A percentile compares a stretch with the other conserved stretches of the same genome.
Evolutionary conservation across 352 stramenopile genomes (phyloP).

Genomic region (Chrysophaeum taylorii): DNA sequence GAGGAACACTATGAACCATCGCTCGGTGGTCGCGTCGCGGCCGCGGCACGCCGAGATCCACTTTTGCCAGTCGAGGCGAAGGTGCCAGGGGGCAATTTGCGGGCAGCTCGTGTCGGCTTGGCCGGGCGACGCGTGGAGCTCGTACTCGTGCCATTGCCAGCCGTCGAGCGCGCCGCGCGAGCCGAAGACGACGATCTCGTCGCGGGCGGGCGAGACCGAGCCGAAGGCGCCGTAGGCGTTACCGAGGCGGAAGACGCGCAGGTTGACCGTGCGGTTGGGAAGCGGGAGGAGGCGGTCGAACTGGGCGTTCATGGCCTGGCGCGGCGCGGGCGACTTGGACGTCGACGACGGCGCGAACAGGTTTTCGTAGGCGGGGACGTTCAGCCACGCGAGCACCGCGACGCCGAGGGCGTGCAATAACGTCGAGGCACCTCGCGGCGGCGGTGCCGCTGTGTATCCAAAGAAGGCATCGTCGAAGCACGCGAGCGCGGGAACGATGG

Average conservation of each 20-base stretch:
- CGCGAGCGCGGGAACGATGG: conserved; percentile 42
- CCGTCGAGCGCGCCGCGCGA: conserved; percentile 24
- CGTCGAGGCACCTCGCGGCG: conserved; percentile 23
- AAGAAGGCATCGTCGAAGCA: conserved; percentile 45
- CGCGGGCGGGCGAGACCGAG: conserved; percentile 37
- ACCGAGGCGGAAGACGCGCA: conserved; percentile 33
- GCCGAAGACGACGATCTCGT: conserved; percentile 41
- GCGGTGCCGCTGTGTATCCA: conserved; percentile 19
- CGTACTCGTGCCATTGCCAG: conserved; percentile 41
- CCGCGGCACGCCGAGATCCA: conserved; percentile 42
- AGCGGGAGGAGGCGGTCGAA: conserved; percentile 35
- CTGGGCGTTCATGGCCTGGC: conserved; percentile 52
- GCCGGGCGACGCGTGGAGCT: conserved; percentile 49
- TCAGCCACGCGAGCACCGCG: conserved; percentile 39
- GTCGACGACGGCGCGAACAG: too few species aligned
- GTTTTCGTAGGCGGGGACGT: conserved; percentile 46
- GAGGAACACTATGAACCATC: conserved; percentile 35
- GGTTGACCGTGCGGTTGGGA: neutral
- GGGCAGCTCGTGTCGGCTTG: conserved; percentile 31
- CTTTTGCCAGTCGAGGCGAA: conserved; percentile 51
- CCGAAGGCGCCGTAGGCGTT: conserved; percentile 55
- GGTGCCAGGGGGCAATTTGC: conserved; percentile 49
- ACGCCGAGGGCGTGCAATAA: conserved; percentile 23
- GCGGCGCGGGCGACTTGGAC: conserved; percentile 20
- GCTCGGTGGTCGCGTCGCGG: conserved; percentile 29